Evolutionary conservation across 352 stramenopile genomes (phyloP).

Genomic region (Sclerospora graminicola): DNA sequence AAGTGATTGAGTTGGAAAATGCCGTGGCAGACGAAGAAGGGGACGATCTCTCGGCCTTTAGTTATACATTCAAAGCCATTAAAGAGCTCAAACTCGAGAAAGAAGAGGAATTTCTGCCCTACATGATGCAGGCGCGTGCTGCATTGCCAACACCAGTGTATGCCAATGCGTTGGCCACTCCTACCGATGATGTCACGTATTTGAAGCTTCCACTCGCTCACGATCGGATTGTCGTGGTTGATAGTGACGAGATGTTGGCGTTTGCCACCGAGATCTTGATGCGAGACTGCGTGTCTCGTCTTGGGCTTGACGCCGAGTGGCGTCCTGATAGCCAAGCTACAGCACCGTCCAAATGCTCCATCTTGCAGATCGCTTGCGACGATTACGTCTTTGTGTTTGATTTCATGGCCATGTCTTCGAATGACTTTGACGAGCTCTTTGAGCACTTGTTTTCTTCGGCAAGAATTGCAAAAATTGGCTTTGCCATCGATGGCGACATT

Average conservation of each 20-base stretch:
- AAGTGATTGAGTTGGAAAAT: conserved; percentile 56
- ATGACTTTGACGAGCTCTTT: conserved; percentile 61
- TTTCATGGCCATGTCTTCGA: conserved; percentile 34
- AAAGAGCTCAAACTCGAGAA: conserved; percentile 56
- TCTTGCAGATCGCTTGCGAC: conserved; percentile 60
- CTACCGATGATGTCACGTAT: conserved; percentile 22
- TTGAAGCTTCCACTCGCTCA: conserved; percentile 37
- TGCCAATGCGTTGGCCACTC: conserved; percentile 17
- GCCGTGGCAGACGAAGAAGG: no score
- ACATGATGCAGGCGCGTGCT: conserved; percentile 27
- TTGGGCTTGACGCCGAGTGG: conserved; percentile 69
- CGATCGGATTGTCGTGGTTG: conserved; percentile 41
- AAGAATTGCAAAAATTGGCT: conserved; percentile 48
- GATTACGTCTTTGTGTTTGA: conserved; percentile 64
- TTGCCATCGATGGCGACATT: conserved; percentile 54
- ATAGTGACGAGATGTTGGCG: conserved; percentile 41
- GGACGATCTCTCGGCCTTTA: conserved; percentile 21
- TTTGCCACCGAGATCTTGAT: conserved; percentile 41
- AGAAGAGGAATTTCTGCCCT: conserved; percentile 57
- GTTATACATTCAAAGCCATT: conserved; percentile 33
- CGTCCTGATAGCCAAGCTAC: conserved; percentile 34
- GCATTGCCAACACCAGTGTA: conserved; percentile 20
- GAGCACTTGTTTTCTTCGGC: conserved; percentile 43
- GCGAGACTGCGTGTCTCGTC: conserved; percentile 20
- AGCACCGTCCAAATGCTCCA: conserved; percentile 48